Base-by-base conservation (phyloP, 2,329 filamentous ascomycete species). In the Alternaria triticina region DNA sequence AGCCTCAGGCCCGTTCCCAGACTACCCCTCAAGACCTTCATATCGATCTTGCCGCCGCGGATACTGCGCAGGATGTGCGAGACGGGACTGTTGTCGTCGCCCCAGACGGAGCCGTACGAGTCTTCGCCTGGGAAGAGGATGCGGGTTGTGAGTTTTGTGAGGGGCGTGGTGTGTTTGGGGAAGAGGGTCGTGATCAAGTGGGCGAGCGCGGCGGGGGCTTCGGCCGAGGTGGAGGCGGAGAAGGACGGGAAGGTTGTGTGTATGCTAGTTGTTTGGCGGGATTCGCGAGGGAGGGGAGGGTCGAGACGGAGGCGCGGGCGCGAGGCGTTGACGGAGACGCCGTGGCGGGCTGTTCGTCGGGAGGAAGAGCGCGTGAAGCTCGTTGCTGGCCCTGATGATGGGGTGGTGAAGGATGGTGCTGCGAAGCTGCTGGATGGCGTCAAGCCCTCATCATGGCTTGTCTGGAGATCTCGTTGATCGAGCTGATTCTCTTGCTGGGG, bases 101-200 rank as follows among this genome's bases (percentile, higher is more conserved):
- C 70, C 81, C 81, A 83, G 8, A 82, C 76, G 9, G 66, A 71
- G 46, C 68, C 71, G 66, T 82, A 82, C 11, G 75, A 72, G 44
- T 78, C 73, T 4, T 73, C 70, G 9, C 80, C 81, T 0, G 81
- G 78, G 49, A 80, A 83, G 59, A 80, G 79, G 49, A 83, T 75
- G 9, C 80, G 77, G 23, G 81, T 64, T 58, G 82, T 77, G 23
- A 83, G 68, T 15, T 76, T 70, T 59, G 79, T 54, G 12, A 57
- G 61, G 10, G 54, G 75, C 6, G 22, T 60, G n/a, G 51, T 72
- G 17, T 9, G 55, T 10, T 59, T 72, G 28, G 61, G 74, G 22
- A 82, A 74, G 23, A 78, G 67, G 4, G 75, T 71, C 30, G 70
- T 74, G 13, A 82, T 69, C 22, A 82, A 70, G 11, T 68, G 62